A percentile compares a stretch with the other conserved stretches of the same genome.
Conservation (phyloP, 257 asterid genomes). For the Solanum stenotomum region DNA sequence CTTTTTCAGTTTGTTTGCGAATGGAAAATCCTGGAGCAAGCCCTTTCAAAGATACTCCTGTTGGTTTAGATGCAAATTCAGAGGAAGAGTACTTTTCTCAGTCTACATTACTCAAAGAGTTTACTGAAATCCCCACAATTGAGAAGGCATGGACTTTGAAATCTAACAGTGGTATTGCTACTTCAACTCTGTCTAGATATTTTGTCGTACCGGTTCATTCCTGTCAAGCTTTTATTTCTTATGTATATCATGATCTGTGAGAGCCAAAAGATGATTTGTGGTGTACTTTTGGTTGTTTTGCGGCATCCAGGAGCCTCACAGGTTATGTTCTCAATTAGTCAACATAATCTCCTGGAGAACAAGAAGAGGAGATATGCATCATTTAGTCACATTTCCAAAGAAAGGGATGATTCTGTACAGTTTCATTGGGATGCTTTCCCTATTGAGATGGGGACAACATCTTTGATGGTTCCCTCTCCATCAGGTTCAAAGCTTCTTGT, state of each 20-base stretch:
- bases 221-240: not conserved
- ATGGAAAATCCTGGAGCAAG: constrained; percentile 34
- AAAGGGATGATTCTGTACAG: constrained; percentile 28
- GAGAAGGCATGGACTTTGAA: constrained; percentile 88
- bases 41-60: constrained; percentile 20
- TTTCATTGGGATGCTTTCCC: constrained; percentile 87
- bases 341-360: constrained; percentile 67
- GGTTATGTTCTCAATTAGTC: constrained; percentile 65
- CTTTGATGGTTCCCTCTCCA: constrained; percentile 71
- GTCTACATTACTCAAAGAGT: constrained; percentile 61
- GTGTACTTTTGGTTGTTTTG: constrained; percentile 4
- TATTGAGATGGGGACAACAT: constrained; percentile 55
- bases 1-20: not conserved
- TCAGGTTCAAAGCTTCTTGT: constrained; percentile 81
- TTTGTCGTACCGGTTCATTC: not conserved
- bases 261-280: constrained; percentile 3
- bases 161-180: constrained; percentile 43
- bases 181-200: not conserved
- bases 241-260: not conserved
- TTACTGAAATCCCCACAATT: constrained; percentile 54
- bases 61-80: constrained; percentile 27
- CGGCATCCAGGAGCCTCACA: constrained; percentile 44
- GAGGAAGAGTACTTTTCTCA: constrained; percentile 47
- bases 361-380: constrained; percentile 54
- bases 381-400: constrained; percentile 49